Evolutionary conservation across 1,284 basidiomycete species (phyloP).

Genomic region (Albatrellus sp.): DNA sequence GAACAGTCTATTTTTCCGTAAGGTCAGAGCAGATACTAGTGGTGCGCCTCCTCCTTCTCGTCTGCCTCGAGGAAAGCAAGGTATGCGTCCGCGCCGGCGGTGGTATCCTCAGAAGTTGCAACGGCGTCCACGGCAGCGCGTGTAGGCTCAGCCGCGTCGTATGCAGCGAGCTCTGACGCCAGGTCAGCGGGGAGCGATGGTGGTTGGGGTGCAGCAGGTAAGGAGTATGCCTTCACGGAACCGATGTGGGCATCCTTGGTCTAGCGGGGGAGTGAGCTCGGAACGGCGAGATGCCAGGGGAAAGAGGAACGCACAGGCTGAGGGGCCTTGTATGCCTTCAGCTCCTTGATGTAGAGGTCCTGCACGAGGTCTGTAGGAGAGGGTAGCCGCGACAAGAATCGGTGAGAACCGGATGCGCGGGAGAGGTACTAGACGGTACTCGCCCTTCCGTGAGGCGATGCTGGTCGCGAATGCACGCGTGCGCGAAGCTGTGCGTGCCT

Average conservation of each 20-base stretch:
- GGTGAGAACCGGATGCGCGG: slow-evolving; percentile 2
- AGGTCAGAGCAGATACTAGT: slow-evolving; percentile 16
- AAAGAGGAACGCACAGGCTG: slow-evolving; percentile 30
- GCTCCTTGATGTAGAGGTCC: slow-evolving; percentile 84
- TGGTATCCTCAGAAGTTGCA: slow-evolving; percentile 18
- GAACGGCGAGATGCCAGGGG: background rate
- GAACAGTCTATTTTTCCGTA: background rate
- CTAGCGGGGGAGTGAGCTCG: slow-evolving; percentile 24
- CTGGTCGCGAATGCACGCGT: slow-evolving; percentile 5
- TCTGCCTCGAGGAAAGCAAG: slow-evolving; percentile 47
- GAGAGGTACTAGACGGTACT: slow-evolving; percentile 1
- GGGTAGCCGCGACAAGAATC: background rate
- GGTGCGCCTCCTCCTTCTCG: slow-evolving; percentile 46
- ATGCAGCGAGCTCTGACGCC: slow-evolving; percentile 71
- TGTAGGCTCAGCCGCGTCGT: slow-evolving; percentile 66
- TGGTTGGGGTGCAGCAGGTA: slow-evolving; percentile 55
- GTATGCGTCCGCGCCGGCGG: slow-evolving; percentile 45
- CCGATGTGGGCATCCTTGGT: slow-evolving; percentile 78
- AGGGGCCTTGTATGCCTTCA: slow-evolving; percentile 79
- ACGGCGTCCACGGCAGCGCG: slow-evolving; percentile 23
- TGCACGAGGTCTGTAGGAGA: slow-evolving; percentile 69
- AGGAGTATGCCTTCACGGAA: slow-evolving; percentile 60
- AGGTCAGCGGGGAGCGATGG: slow-evolving; percentile 70
- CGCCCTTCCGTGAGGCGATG: slow-evolving; percentile 6
- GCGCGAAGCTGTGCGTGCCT: slow-evolving; percentile 5